Base-by-base conservation (phyloP, 495 filamentous ascomycete genomes). In the Penicillium desertorum region DNA sequence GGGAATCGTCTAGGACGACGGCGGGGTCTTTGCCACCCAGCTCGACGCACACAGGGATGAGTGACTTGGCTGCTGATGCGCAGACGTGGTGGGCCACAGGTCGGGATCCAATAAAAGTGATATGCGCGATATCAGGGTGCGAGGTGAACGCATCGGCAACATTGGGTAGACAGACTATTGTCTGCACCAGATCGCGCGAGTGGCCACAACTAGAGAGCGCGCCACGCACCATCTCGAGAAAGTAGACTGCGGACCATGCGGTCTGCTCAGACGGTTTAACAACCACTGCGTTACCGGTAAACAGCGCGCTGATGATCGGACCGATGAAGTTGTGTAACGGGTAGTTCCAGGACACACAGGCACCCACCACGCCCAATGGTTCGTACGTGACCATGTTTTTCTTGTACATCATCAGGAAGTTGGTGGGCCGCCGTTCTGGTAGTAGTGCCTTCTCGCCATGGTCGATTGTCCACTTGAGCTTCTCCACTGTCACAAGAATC, bases 71-170 rank as follows among this genome's bases (percentile, higher is more conserved):
- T 22, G 94, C 91, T 1, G 88, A 90, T 51, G 83, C 83, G 62
- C 89, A 91, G 54, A 99, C 93, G 57, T 89, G 82, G 72, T 95
- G 89, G 37, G 92, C 94, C 29, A 97, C 86, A 4, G 88, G 86
- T 5, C 86, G 83, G 19, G 89, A 94, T 53, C 94, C 94, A 71
- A 99, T 99, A 77, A 99, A 99, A n/a, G 94, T 98, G 54, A 99
- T 76, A 66, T 99, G 95, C 32, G 83, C 77, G 61, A 98, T 90
- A 7, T 79, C 82, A 0, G 89, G 86, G 71, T 98, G 93, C 16
- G 87, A 90, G 23, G 92, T 96, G n/a, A 99, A 72, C 62, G 91
- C 81, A 45, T 83, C 76, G 7, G 93, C 94, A 0, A 87, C 85
- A 51, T 87, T 74, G 5, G 94, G 95, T 81, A 94, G 94, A 76